Conservation (phyloP, 2,329 filamentous ascomycete genomes). For the Hypomyces rosellus region DNA sequence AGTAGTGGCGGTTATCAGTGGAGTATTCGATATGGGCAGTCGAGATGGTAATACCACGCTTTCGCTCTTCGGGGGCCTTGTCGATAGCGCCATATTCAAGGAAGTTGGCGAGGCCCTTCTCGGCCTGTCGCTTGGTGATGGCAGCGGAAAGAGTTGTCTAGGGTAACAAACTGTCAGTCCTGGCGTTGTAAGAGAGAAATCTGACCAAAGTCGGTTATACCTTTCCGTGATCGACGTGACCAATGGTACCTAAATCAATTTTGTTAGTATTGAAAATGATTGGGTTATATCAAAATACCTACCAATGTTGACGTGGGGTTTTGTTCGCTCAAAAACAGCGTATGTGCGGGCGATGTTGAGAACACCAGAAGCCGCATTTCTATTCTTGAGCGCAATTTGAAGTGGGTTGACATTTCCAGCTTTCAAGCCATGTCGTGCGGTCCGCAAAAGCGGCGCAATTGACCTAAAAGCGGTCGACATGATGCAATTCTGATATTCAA, state of each 20-base stretch:
- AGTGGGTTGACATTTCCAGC: constrained; percentile 68
- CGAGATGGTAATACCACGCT: constrained; percentile 99
- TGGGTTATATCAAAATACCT: constrained; percentile 22
- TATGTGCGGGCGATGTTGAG: constrained; percentile 61
- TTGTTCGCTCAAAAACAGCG: constrained; percentile 74
- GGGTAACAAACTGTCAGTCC: neutral
- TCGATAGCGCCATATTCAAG: constrained; percentile 97
- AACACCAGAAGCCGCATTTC: constrained; percentile 53
- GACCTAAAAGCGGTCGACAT: constrained; percentile 81
- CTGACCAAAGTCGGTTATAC: constrained; percentile 48
- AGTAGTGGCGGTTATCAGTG: constrained; percentile 92
- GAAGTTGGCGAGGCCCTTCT: constrained; percentile 90
- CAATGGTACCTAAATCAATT: constrained; percentile 69
- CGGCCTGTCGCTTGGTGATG: constrained; percentile 96
- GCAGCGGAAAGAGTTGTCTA: constrained; percentile 97
- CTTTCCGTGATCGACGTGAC: constrained; percentile 99
- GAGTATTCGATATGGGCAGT: constrained; percentile 98
- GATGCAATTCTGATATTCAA: constrained; percentile 33
- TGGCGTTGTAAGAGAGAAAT: neutral
- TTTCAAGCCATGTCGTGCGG: constrained; percentile 68
- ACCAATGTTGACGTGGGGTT: constrained; percentile 99
- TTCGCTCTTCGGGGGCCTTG: constrained; percentile 98
- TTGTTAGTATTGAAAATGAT: neutral
- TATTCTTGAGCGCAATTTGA: constrained; percentile 57
- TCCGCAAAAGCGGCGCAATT: constrained; percentile 72